Evolutionary conservation across 257 asterid species (phyloP).

Genomic region (Solanum bulbocastanum): DNA sequence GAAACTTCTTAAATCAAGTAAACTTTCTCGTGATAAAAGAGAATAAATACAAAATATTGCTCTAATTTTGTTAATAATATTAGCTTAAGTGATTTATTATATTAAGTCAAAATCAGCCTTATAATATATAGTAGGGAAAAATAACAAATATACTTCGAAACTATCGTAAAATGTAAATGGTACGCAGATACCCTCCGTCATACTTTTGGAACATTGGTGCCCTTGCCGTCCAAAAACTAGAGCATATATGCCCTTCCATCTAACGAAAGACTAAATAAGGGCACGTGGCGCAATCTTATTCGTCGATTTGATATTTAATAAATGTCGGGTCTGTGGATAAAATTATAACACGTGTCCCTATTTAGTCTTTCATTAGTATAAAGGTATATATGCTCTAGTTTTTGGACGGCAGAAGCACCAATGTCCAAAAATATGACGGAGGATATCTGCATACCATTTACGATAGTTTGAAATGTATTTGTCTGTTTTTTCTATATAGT

Average conservation of each 20-base stretch:
- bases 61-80: background rate
- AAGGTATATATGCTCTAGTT: too few relatives aligned
- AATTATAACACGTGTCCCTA: too few relatives aligned
- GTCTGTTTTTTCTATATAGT: too few relatives aligned
- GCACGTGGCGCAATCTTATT: accelerated
- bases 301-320: accelerated
- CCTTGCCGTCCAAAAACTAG: accelerated
- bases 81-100: background rate
- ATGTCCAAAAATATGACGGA: too few relatives aligned
- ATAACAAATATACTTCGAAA: accelerated
- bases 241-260: accelerated
- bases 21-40: background rate
- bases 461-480: accelerated
- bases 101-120: background rate
- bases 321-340: background rate
- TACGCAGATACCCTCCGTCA: accelerated
- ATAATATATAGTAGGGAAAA: too few relatives aligned
- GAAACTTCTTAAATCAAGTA: background rate
- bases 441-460: background rate
- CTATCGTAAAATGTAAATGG: too few relatives aligned
- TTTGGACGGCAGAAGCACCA: background rate
- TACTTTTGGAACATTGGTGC: background rate
- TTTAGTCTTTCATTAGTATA: background rate
- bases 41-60: background rate
- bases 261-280: background rate